Base-by-base conservation (phyloP, 495 filamentous ascomycete species). In the Trichoderma erinaceum region DNA sequence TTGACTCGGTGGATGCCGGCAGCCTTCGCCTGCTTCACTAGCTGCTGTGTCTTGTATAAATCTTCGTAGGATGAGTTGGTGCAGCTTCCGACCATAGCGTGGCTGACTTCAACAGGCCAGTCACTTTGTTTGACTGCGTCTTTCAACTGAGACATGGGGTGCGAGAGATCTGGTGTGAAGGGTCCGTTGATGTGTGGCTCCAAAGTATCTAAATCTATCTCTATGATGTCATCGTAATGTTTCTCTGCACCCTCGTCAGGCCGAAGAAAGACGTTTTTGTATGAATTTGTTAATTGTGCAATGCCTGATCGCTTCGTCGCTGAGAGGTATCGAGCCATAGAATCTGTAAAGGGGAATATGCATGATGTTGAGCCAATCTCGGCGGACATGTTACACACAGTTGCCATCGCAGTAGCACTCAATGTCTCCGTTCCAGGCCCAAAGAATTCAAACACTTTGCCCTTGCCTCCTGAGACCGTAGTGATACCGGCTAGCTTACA, bases 31-130 rank as follows among this genome's bases (percentile, higher is more conserved):
- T 97, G 96, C 96, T 79, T 99, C 92, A 68, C 88, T 91, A 65
- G 94, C 96, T 78, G 98, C 97, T 43, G 93, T 92, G 66, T 94
- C 95, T 95, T 92, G 73, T 88, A 91, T 96, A 99, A 97, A 75
- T 99, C 95, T 84, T 99, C 96, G 79, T 99, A 99, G 32, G 93
- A 97, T 56, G 92, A 97, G 87, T 99, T 99, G 72, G 95, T 99
- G 90, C 95, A 99, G 76, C 94, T 97, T 67, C 95, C 95, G 75
- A 99, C 93, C 64, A 94, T 79, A 76, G 95, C 96, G 73, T 97
- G 95, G 85, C 97, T 97, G 73, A 99, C 82, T 78, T 97, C 93
- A 79, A 96, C 89, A 52, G 95, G 95, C 95, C 95, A 99, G 79
- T 89, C 89, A 81, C 98, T 97, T 71, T 85, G 82, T 85, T 94